Evolutionary conservation across 257 asterid species (phyloP).

Genomic region (Salvia splendens): DNA sequence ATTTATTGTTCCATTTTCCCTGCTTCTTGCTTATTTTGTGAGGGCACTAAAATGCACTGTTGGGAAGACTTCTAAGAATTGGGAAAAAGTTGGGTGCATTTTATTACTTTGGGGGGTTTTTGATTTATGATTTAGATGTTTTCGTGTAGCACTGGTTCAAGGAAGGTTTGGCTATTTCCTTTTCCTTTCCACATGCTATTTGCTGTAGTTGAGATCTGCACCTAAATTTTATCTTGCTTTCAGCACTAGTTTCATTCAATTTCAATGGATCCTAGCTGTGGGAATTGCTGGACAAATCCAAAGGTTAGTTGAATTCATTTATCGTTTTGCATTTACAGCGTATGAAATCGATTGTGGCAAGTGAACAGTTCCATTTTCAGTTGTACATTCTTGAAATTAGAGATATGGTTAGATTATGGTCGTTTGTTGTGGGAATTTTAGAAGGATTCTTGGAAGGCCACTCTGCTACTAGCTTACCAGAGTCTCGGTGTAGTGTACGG

Average conservation of each 20-base stretch:
- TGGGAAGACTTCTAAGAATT: constrained; percentile 32
- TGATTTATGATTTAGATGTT: constrained; percentile 34
- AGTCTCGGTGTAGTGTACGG: constrained; percentile 98
- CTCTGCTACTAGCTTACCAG: constrained; percentile 85
- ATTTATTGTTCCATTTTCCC: constrained; percentile 7
- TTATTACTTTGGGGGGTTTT: constrained; percentile 32
- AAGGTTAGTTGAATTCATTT: constrained; percentile 51
- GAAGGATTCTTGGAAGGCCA: constrained; percentile 80
- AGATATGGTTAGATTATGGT: neutral
- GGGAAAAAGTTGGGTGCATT: constrained; percentile 43
- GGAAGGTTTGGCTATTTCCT: neutral
- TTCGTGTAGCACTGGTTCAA: constrained; percentile 26
- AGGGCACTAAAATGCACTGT: constrained; percentile 33
- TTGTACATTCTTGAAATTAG: constrained; percentile 12
- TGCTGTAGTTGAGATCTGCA: constrained; percentile 41
- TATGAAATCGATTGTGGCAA: neutral
- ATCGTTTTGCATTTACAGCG: neutral
- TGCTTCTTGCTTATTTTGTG: constrained; percentile 36
- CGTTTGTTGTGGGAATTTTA: constrained; percentile 27
- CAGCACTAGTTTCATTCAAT: constrained; percentile 23
- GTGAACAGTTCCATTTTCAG: neutral
- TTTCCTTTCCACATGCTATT: constrained; percentile 16
- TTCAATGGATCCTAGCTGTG: constrained; percentile 66
- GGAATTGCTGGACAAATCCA: constrained; percentile 62
- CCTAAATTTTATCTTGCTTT: constrained; percentile 26